Evolutionary conservation across 2,329 filamentous ascomycete species (phyloP).

Genomic region (Acrocalymma vagum): DNA sequence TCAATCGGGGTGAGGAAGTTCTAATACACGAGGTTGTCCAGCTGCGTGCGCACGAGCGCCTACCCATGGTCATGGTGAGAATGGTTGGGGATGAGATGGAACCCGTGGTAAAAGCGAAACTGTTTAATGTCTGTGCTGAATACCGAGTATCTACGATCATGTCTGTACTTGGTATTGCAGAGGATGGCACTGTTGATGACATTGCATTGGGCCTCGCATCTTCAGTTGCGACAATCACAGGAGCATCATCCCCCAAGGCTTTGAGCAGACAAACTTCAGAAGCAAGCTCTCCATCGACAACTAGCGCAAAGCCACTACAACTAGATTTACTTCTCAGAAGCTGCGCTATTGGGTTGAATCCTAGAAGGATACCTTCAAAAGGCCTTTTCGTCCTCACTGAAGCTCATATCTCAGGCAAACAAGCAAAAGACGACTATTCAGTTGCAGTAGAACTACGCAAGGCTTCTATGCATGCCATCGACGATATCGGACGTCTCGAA

Average conservation of each 20-base stretch:
- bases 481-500: slow-evolving; percentile 68
- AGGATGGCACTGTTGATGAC: slow-evolving; percentile 70
- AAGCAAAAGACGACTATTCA: slow-evolving; percentile 72
- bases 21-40: slow-evolving; percentile 71
- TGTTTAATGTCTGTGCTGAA: slow-evolving; percentile 85
- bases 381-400: slow-evolving; percentile 81
- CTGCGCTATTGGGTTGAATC: slow-evolving; percentile 85
- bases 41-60: slow-evolving; percentile 45
- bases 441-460: slow-evolving; percentile 77
- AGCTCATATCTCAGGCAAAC: slow-evolving; percentile 72
- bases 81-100: slow-evolving; percentile 96
- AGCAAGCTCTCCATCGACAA: slow-evolving; percentile 27
- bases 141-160: slow-evolving; percentile 87
- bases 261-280: slow-evolving; percentile 41
- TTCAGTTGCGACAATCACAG: slow-evolving; percentile 80
- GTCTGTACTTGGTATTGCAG: slow-evolving; percentile 76
- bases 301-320: slow-evolving; percentile 56
- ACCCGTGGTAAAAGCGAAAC: slow-evolving; percentile 85
- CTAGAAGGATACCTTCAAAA: slow-evolving; percentile 77
- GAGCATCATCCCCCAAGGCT: slow-evolving; percentile 63
- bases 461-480: slow-evolving; percentile 82
- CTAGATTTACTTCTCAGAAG: slow-evolving; percentile 81
- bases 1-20: slow-evolving; percentile 75
- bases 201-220: slow-evolving; percentile 78
- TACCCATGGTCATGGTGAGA: slow-evolving; percentile 82